Evolutionary conservation across 2,329 filamentous ascomycete genomes (phyloP), one percentile per base, ranked within the genome.

Genomic region (Chaetoscypha palmicola): DNA sequence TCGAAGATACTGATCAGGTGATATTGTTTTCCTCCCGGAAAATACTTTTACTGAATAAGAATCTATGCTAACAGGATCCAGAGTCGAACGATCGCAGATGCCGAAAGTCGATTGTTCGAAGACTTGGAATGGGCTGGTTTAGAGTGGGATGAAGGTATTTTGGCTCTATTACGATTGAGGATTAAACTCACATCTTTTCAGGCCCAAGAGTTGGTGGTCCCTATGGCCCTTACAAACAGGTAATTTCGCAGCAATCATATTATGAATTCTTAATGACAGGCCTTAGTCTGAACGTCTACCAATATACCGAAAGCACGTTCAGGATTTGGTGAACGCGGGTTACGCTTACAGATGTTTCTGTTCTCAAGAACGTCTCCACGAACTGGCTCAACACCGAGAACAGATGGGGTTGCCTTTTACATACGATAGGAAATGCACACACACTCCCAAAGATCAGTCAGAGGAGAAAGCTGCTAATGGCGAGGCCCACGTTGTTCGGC

Each of bases 301-400:
- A 1, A 68, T 86, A 12, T 97, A 98, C 62, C 71, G 74, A 50
- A 64, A 79, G 44, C 79, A 95, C 60, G 81, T 83, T 5, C 64
- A 84, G 32, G 66, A 75, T 10, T 71, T 98, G 10, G 63, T 98
- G 3, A 65, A 79, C 3, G 71, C 74, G 5, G 86, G 81, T 8
- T 76, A 83, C 48, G 92, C 89, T 5, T 98, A 97, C 64, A 81
- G 91, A 50, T 98, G 92, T 64, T 98, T 98, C 69, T 98, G 92
- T 66, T 79, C 79, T 0, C 64, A 81, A 0, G 76, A 86, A 45
- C 77, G 84, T 22, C 72, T 94, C 3, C 76, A 86, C 46, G 66
- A 70, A 5, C 76, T 86, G 51, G 85, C 81, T 45, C 71, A 74
- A 53, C 71, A 77, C 49, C 75, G 77, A 48, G 79, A 80, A 55